Conservation (phyloP, 495 filamentous ascomycete genomes). For the Patellaria atrata region DNA sequence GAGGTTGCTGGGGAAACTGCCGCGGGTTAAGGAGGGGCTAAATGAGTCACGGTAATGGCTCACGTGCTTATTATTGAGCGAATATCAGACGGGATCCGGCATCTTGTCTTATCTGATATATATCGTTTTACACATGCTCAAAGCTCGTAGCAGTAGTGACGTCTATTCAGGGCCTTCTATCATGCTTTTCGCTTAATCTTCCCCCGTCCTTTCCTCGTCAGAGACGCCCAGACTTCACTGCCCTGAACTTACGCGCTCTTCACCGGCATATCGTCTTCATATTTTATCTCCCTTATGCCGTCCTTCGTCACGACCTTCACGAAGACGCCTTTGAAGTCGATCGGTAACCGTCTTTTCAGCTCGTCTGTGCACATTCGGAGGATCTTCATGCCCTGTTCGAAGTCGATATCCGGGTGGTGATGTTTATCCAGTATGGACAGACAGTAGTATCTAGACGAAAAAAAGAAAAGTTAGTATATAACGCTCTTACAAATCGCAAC, state of each 20-base stretch:
- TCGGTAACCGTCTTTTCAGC: conserved; percentile 84
- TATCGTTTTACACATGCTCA: too few relatives aligned
- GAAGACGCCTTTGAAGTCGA: conserved; percentile 88
- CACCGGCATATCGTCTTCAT: conserved; percentile 62
- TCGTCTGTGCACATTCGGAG: conserved; percentile 91
- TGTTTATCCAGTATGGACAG: conserved; percentile 95
- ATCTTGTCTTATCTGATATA: too few relatives aligned
- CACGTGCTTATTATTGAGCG: too few relatives aligned
- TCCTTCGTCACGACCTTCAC: conserved; percentile 93
- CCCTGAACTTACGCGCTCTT: conserved; percentile 38
- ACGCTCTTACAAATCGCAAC: background rate
- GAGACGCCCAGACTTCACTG: background rate
- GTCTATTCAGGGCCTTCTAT: too few relatives aligned
- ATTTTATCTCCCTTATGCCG: conserved; percentile 66
- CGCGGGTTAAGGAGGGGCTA: too few relatives aligned
- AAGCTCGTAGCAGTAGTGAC: too few relatives aligned
- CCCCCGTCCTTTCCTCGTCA: background rate
- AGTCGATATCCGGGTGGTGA: conserved; percentile 80
- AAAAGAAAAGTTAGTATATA: background rate
- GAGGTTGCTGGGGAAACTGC: too few relatives aligned
- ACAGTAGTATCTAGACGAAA: conserved; percentile 60
- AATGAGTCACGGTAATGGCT: too few relatives aligned
- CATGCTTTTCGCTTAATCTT: background rate
- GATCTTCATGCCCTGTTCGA: conserved; percentile 79
- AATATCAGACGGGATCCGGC: too few relatives aligned